Evolutionary conservation across 192 early-diverging fungal species (phyloP), one percentile per base, ranked within the genome.

Genomic region (Backusella circina): DNA sequence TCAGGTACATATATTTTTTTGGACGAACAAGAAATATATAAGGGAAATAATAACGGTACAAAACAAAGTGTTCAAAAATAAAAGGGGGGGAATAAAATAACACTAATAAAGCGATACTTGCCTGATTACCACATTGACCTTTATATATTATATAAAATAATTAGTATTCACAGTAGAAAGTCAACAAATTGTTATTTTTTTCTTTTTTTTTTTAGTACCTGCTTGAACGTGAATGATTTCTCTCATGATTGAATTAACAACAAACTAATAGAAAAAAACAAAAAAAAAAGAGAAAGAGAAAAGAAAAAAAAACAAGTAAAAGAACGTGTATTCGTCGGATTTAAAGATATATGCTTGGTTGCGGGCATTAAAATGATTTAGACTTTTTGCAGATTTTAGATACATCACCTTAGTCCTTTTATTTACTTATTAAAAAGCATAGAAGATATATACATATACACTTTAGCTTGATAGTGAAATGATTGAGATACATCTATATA

Each of bases 141-240:
- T 65, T 2, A 54, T n/a, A 64, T 18, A 54, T 35, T 15, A 54
- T 65, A 37, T 2, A 39, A 79, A 61, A 71, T 71, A 47, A n/a
- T n/a, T n/a, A 65, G 76, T 70, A 1, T n/a, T 12, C 3, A 32
- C n/a, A 39, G 10, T 8, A 33, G 31, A 26, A 33, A n/a, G n/a
- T 16, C 16, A 44, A 72, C 18, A 10, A 47, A 18, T 13, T 67
- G 16, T 66, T n/a, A n/a, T n/a, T n/a, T n/a, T n/a, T n/a, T n/a
- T n/a, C n/a, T n/a, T n/a, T n/a, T n/a, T n/a, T n/a, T n/a, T n/a
- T n/a, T n/a, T n/a, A n/a, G n/a, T 85, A 88, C 87, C 87, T 50
- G 85, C 77, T 78, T 89, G 88, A 68, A 89, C 74, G 31, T 87
- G 84, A 75, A 89, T 73, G 44, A 89, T 88, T 74, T 89, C 88